Base-by-base conservation (phyloP, 305 asterid species). In the Fraxinus xanthoxyloides region DNA sequence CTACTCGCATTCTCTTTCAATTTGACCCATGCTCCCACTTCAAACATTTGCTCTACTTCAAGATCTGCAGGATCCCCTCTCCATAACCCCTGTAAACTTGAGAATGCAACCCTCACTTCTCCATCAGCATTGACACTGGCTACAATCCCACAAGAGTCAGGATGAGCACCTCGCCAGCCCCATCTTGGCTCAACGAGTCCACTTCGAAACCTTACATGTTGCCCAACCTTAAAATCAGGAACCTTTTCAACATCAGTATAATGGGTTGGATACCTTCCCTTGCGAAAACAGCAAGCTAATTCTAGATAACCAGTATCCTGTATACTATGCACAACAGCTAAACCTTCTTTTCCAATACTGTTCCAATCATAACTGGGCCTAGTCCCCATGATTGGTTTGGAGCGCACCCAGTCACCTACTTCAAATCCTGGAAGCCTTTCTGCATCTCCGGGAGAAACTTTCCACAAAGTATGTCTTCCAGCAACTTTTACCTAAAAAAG, bases 381-480 rank as follows among this genome's bases (percentile, higher is more conserved):
- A 69, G 92, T 86, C 48, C 99, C 97, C 51, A 93, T 86, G 84
- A 89, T 92, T 32, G 95, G 99, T 85, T 92, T 95, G 46, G 97
- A 90, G 34, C 93, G 97, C 83, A 95, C 99, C 99, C 99, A 95
- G 88, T 95, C 98, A 82, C 99, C 99, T 7, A 94, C 99, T 85
- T 94, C 97, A 82, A 93, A 93, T 65, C 93, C 97, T 23, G 98
- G 92, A 77, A 95, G 97, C 80, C 93, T 85, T 85, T 95, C 99
- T 54, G 99, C 97, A 85, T 95, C 99, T 70, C 97, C 98, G 5
- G 99, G 97, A 34, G 99, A 92, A 79, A 95, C 92, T 88, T 89
- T 95, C 99, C 99, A 95, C 67, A 95, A 81, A 84, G 87, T 81
- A 30, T 85, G 97, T 77, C 97, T 90, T 83, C 97, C 98, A 79